Conservation (phyloP, 306 rosid species). For the Betula pendula region DNA sequence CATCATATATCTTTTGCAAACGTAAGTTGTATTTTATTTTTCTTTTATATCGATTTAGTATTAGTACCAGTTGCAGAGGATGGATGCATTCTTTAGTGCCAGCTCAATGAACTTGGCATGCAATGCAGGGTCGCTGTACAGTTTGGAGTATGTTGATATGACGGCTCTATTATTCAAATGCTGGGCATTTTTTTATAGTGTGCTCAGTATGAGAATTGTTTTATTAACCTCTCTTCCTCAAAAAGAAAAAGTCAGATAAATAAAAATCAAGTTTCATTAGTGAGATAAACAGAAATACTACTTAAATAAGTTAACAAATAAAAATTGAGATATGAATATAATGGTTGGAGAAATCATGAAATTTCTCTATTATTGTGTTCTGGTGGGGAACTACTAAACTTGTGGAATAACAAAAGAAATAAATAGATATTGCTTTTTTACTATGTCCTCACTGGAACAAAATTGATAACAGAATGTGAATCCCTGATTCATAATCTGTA, state of each 20-base stretch:
- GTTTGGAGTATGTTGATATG: constrained; percentile 3
- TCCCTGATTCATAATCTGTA: neutral
- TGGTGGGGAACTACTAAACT: neutral
- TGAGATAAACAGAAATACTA: neutral
- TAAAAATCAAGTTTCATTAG: neutral
- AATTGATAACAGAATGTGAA: neutral
- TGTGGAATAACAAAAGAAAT: neutral
- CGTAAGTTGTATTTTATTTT: constrained; percentile 55
- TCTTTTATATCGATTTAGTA: neutral
- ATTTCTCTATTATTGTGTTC: neutral
- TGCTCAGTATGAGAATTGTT: neutral
- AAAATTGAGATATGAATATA: neutral
- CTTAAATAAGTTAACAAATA: no score
- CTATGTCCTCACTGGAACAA: neutral
- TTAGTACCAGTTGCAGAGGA: no score
- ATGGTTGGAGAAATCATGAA: neutral
- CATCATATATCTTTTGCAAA: constrained; percentile 68
- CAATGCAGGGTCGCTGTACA: constrained; percentile 5
- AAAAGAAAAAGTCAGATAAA: neutral
- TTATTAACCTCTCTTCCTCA: neutral
- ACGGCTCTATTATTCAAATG: neutral
- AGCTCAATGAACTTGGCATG: neutral
- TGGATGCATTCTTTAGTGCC: neutral
- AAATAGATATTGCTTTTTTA: neutral
- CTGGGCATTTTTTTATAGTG: neutral